Base-by-base conservation (phyloP, 2,329 filamentous ascomycete species). In the Karstenula rhodostoma region DNA sequence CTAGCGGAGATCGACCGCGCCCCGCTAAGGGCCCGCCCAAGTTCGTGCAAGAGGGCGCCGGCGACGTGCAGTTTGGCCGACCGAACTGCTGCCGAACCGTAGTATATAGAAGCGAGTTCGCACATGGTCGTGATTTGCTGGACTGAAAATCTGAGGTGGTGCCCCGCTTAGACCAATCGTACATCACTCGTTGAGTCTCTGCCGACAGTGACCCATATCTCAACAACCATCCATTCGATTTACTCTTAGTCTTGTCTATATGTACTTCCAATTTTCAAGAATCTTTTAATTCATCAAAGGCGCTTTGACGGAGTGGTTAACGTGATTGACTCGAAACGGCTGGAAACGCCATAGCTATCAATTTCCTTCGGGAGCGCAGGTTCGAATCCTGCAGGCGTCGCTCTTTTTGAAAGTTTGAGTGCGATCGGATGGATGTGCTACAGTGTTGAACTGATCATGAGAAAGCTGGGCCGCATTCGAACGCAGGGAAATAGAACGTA, bases 1-100 rank as follows among this genome's bases (percentile, higher is more conserved):
- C 67, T 71, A 71, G 68, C 62, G 61, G 57, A 67, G 63, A 64
- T 68, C 59, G 65, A 48, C 61, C 59, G 59, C 63, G 33, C 49
- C 32, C 60, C 56, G 23, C 51, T 25, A 43, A 22, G 29, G 23
- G 33, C 42, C 52, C 42, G 52, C 61, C 33, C 37, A 40, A 19
- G 17, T n/a, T 40, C 17, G 17, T 40, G 37, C 37, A 43, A 29
- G 37, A 25, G 43, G 43, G 22, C 29, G 25, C 44, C 61, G 58
- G 54, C 54, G 60, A 44, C 35, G 22, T 56, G 58, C 61, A 60
- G 43, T 12, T 37, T 23, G 23, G 55, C 22, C 33, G 32, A 23
- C 46, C 57, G 55, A 60, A 59, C 48, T 46, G 33, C 52, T 46
- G 19, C 52, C 52, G 52, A 55, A 55, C 52, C 9, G 40, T 33